phyloP scores from a whole-genome alignment of 2,329 filamentous ascomycete genomes.

The Bipolaris zeicola region DNA sequence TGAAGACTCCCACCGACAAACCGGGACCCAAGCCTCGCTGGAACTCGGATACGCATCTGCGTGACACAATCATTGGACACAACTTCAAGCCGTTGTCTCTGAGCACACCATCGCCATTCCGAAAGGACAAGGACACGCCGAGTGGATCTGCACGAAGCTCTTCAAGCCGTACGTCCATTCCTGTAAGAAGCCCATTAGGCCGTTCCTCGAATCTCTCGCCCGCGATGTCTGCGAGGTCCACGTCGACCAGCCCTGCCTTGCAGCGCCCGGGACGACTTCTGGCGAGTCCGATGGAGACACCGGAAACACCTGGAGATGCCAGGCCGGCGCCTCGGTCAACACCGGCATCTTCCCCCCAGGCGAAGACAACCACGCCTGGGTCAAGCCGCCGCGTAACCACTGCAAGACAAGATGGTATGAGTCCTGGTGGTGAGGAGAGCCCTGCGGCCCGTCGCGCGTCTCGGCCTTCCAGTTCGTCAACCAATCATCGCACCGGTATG shows the following conservation, averaged over 20 bases:
- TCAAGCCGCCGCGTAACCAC: constrained; percentile 34
- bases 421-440: constrained; percentile 34
- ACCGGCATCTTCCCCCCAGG: constrained; percentile 25
- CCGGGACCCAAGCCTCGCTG: constrained; percentile 44
- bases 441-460: constrained; percentile 34
- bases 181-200: constrained; percentile 43
- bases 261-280: constrained; percentile 33
- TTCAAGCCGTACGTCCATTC: constrained; percentile 40
- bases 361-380: constrained; percentile 25
- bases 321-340: constrained; percentile 28
- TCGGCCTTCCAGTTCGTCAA: constrained; percentile 39
- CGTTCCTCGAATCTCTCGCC: constrained; percentile 36
- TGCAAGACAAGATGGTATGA: constrained; percentile 27
- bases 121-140: constrained; percentile 25
- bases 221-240: constrained; percentile 25
- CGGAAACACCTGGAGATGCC: constrained; percentile 37
- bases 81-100: constrained; percentile 45
- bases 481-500: constrained; percentile 38
- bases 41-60: constrained; percentile 48
- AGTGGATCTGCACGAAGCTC: constrained; percentile 32
- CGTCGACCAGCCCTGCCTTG: constrained; percentile 41
- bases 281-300: constrained; percentile 40
- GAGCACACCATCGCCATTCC: constrained; percentile 44
- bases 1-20: constrained; percentile 38
- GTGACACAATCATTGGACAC: constrained; percentile 47